Evolutionary conservation across 1,284 basidiomycete species (phyloP).

Genomic region (Moesziomyces sp.): DNA sequence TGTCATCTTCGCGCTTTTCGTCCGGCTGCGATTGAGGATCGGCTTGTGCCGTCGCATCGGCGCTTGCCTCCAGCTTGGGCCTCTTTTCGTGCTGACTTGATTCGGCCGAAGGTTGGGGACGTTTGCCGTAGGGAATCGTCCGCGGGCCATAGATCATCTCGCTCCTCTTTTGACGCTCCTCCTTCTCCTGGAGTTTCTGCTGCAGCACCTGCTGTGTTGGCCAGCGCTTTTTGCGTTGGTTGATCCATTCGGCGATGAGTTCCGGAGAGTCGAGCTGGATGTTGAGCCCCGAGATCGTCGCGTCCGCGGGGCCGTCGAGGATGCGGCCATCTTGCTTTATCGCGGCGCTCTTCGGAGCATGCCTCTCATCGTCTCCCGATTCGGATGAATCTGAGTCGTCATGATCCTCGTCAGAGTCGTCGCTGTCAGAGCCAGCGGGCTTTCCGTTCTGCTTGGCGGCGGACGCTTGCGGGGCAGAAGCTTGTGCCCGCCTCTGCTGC

Average conservation of each 20-base stretch:
- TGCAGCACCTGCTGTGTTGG: constrained; percentile 54
- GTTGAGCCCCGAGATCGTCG: constrained; percentile 64
- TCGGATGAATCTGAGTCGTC: constrained; percentile 9
- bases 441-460: constrained; percentile 1
- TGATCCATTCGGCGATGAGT: constrained; percentile 64
- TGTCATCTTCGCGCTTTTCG: neutral
- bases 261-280: constrained; percentile 63
- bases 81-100: neutral
- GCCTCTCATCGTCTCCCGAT: neutral
- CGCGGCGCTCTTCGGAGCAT: constrained; percentile 1
- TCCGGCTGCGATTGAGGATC: neutral
- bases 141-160: constrained; percentile 34
- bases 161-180: constrained; percentile 34
- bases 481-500: constrained; percentile 20
- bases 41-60: neutral
- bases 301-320: constrained; percentile 56
- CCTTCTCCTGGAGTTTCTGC: constrained; percentile 50
- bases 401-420: constrained; percentile 8
- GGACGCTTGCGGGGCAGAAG: constrained; percentile 4
- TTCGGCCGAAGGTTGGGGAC: constrained; percentile 6
- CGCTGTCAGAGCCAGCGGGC: neutral
- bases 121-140: constrained; percentile 15
- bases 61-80: neutral
- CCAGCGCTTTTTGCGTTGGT: constrained; percentile 65
- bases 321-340: constrained; percentile 8